Percentiles rank a stretch among this genome's conserved stretches.
These are phyloP conservation scores for Symbiotaphrina buchneri DNA, from an alignment of 495 filamentous ascomycete genomes.

Conservation along the genomic window DNA sequence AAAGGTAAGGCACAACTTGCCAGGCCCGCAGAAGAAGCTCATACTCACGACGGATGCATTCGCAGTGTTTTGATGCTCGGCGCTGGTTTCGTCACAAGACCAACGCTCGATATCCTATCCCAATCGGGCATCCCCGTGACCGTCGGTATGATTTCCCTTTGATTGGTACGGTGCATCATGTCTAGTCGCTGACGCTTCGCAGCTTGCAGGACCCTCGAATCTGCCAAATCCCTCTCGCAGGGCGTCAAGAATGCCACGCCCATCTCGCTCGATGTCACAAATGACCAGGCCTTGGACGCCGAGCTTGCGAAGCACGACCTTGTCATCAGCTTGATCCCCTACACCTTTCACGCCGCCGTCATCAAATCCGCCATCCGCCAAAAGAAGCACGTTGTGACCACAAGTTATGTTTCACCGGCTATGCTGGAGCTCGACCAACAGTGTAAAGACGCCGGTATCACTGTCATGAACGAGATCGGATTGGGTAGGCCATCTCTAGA, in stretches of 20 bases:
- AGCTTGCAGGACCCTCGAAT: conserved; percentile 75
- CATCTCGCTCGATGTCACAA: conserved; percentile 64
- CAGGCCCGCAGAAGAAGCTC: no score
- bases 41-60: no score
- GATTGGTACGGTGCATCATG: conserved; percentile 2
- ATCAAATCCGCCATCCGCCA: conserved; percentile 85
- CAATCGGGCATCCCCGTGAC: conserved; percentile 58
- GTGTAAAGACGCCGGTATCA: conserved; percentile 82
- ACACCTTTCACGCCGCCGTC: conserved; percentile 73
- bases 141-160: conserved; percentile 37
- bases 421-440: conserved; percentile 74
- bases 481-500: conserved; percentile 5
- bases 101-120: conserved; percentile 55
- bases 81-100: conserved; percentile 61
- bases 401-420: conserved; percentile 79
- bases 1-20: no score
- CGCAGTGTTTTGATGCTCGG: conserved; percentile 61
- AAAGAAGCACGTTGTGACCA: conserved; percentile 93
- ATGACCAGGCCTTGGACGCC: conserved; percentile 51
- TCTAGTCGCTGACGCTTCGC: conserved; percentile 1
- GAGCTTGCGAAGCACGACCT: conserved; percentile 60
- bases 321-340: conserved; percentile 70
- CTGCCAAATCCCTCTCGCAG: conserved; percentile 46
- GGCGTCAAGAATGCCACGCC: conserved; percentile 48
- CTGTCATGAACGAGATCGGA: conserved; percentile 96